Conservation (phyloP, 345 rosid genomes). For the Excoecaria cochinchinensis region DNA sequence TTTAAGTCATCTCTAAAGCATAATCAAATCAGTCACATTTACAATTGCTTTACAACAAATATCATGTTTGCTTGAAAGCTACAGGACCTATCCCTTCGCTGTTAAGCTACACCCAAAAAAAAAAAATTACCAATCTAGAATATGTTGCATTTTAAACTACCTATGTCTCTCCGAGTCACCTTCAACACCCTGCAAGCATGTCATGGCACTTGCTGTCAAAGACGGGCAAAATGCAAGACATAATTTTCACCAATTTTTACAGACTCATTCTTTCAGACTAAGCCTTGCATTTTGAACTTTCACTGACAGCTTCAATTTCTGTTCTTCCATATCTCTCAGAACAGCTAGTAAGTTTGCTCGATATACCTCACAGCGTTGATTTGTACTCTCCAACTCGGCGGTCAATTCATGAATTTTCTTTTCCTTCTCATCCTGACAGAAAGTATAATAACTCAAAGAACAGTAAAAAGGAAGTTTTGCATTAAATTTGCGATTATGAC, state of each 20-base stretch:
- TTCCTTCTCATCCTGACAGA: conserved; percentile 45
- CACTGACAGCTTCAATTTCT: conserved; percentile 49
- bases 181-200: neutral
- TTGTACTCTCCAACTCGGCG: conserved; percentile 38
- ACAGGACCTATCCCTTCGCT: neutral
- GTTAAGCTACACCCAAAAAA: neutral
- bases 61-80: neutral
- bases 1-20: neutral
- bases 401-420: conserved; percentile 38
- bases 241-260: neutral
- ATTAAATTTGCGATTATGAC: neutral
- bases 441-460: neutral
- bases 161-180: neutral
- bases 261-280: conserved; percentile 43
- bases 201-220: neutral
- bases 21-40: neutral
- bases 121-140: no score
- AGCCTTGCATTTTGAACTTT: conserved; percentile 49
- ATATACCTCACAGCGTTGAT: conserved; percentile 46
- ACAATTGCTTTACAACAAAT: neutral
- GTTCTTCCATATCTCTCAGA: conserved; percentile 51
- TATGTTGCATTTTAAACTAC: neutral
- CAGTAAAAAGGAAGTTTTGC: neutral
- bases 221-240: no score
- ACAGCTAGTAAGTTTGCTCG: conserved; percentile 49